These are phyloP conservation scores for Takashimella tepidaria DNA, from an alignment of 1,284 basidiomycete species.

Conservation along the genomic window DNA sequence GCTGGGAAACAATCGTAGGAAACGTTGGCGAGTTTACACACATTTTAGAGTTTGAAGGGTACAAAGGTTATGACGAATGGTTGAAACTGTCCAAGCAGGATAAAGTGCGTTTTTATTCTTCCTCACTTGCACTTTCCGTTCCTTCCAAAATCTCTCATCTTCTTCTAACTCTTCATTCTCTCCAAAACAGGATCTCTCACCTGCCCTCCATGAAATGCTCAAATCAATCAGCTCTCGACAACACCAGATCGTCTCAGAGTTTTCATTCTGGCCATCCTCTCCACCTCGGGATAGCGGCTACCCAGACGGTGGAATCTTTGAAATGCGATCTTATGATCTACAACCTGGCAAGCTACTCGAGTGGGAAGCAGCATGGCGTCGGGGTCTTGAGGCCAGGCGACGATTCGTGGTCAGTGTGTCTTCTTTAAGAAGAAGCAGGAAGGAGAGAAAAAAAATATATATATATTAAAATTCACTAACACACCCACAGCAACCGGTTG, in stretches of 20 bases:
- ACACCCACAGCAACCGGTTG: conserved; percentile 64
- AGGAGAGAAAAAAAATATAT: too few species aligned
- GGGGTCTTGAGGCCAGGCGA: conserved; percentile 78
- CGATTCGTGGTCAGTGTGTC: conserved; percentile 58
- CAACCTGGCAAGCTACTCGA: conserved; percentile 78
- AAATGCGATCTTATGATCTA: conserved; percentile 71
- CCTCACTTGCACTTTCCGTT: background rate
- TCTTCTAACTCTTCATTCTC: conserved; percentile 50
- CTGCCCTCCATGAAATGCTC: conserved; percentile 62
- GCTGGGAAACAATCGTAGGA: conserved; percentile 81
- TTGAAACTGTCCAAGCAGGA: conserved; percentile 19
- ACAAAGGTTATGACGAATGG: conserved; percentile 66
- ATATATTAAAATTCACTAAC: too few species aligned
- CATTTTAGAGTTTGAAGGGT: conserved; percentile 84
- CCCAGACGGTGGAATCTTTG: conserved; percentile 75
- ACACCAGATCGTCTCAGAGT: conserved; percentile 80
- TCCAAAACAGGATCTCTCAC: conserved; percentile 56
- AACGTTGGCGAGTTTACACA: conserved; percentile 69
- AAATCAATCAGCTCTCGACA: conserved; percentile 66
- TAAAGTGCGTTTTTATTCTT: conserved; percentile 20
- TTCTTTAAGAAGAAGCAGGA: too few species aligned
- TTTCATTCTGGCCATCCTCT: conserved; percentile 84
- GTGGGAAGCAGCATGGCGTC: conserved; percentile 88
- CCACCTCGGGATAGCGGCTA: conserved; percentile 62
- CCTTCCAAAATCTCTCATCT: too few species aligned